Conservation (phyloP, 1,284 basidiomycete species). For the Moesziomyces sp. region DNA sequence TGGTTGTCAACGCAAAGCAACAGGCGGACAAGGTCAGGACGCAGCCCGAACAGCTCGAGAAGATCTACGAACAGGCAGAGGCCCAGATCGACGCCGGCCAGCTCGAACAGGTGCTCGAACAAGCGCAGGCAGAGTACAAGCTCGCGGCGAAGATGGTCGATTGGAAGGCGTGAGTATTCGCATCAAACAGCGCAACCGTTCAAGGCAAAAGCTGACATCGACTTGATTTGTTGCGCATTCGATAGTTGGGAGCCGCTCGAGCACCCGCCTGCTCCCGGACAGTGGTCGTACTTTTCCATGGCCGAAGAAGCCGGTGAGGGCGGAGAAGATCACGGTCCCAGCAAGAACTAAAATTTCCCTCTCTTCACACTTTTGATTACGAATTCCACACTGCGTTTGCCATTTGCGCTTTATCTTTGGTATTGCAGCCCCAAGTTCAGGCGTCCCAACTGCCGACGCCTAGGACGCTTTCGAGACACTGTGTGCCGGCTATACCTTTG, state of each 20-base stretch:
- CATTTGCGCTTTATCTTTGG: neutral
- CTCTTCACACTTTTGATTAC: too few species aligned
- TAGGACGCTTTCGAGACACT: slow-evolving; percentile 14
- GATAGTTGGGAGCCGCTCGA: slow-evolving; percentile 86
- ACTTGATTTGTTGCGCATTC: neutral
- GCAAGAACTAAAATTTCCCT: slow-evolving; percentile 16
- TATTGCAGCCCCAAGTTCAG: neutral
- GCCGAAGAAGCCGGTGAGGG: slow-evolving; percentile 63
- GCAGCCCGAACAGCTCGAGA: slow-evolving; percentile 72
- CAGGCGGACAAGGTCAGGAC: slow-evolving; percentile 71
- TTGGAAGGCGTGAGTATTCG: slow-evolving; percentile 88
- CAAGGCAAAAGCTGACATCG: too few species aligned
- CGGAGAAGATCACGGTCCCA: slow-evolving; percentile 42
- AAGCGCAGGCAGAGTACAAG: slow-evolving; percentile 84
- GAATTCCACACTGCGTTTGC: neutral
- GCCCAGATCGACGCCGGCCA: slow-evolving; percentile 65
- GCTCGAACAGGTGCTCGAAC: slow-evolving; percentile 83
- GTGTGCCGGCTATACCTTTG: slow-evolving; percentile 25
- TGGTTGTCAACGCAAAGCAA: slow-evolving; percentile 70
- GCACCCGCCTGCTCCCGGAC: slow-evolving; percentile 80
- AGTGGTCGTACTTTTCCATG: slow-evolving; percentile 81
- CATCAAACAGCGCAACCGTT: too few species aligned
- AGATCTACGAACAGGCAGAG: slow-evolving; percentile 78
- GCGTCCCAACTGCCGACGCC: slow-evolving; percentile 36
- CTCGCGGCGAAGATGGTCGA: slow-evolving; percentile 86